These are phyloP conservation scores for Purpureocillium lavendulum DNA, from an alignment of 2,329 filamentous ascomycete species.

Conservation along the genomic window DNA sequence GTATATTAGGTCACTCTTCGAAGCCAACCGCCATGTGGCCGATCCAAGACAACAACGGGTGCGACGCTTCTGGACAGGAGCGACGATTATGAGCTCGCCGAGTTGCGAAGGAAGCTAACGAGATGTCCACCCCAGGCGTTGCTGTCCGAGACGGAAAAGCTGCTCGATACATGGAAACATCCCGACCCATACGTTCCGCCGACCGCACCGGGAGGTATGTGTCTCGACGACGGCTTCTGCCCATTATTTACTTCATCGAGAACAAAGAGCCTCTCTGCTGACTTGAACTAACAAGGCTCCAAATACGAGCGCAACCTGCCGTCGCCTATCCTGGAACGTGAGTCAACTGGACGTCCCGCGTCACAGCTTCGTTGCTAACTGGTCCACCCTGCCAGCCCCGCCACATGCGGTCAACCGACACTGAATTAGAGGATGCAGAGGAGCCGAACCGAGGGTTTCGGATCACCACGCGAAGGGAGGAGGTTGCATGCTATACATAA, in stretches of 20 bases:
- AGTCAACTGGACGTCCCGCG: conserved; percentile 28
- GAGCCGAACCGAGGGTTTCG: too few relatives aligned
- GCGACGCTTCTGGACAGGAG: conserved; percentile 17
- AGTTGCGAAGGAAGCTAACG: background rate
- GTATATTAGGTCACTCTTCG: conserved; percentile 91
- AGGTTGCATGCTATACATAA: too few relatives aligned
- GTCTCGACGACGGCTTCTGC: too few relatives aligned
- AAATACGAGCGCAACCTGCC: conserved; percentile 95
- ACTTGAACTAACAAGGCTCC: conserved; percentile 55
- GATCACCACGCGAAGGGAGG: too few relatives aligned
- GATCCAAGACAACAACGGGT: conserved; percentile 85
- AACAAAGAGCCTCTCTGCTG: conserved; percentile 5
- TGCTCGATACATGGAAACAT: conserved; percentile 93
- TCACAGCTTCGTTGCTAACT: background rate
- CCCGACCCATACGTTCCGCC: conserved; percentile 87
- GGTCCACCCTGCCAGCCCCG: conserved; percentile 12
- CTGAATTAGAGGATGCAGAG: too few relatives aligned
- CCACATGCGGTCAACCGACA: conserved; percentile 9
- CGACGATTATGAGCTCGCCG: background rate
- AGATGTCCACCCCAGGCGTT: conserved; percentile 51
- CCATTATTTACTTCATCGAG: too few relatives aligned
- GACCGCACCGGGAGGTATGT: conserved; percentile 83
- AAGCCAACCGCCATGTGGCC: conserved; percentile 78
- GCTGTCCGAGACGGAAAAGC: conserved; percentile 77
- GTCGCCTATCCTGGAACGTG: conserved; percentile 70